Conservation (phyloP, 768 basidiomycete genomes). For the Lactifluus pinguis region DNA sequence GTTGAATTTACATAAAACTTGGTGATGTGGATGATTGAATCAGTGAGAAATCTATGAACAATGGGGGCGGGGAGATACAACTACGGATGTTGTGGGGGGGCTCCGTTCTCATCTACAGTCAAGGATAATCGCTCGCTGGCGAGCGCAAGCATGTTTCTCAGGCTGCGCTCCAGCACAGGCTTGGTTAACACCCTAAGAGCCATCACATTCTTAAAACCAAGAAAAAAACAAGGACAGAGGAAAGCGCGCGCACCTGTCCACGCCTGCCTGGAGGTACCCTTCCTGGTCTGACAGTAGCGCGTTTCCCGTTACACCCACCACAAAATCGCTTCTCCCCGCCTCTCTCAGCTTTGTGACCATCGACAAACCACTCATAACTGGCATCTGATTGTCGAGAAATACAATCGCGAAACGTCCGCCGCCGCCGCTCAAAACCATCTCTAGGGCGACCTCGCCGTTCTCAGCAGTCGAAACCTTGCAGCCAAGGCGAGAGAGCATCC, state of each 20-base stretch:
- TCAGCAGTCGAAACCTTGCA: conserved; percentile 74
- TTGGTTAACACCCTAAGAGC: conserved; percentile 60
- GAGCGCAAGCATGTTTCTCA: conserved; percentile 34
- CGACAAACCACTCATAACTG: conserved; percentile 65
- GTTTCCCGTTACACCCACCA: conserved; percentile 68
- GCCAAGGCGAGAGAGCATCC: conserved; percentile 69
- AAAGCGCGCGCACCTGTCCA: conserved; percentile 49
- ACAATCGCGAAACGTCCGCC: conserved; percentile 33
- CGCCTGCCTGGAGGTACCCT: conserved; percentile 69
- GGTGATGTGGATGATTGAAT: not conserved
- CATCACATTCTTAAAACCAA: not conserved
- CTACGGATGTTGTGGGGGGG: conserved; percentile 12
- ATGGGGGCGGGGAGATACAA: not conserved
- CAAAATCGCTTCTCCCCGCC: conserved; percentile 60
- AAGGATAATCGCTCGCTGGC: conserved; percentile 31
- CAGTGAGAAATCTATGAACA: not conserved
- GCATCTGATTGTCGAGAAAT: conserved; percentile 76
- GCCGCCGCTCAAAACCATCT: conserved; percentile 48
- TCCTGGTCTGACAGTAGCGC: conserved; percentile 41
- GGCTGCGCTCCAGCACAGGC: conserved; percentile 56
- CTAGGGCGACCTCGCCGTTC: conserved; percentile 71
- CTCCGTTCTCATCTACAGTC: conserved; percentile 17
- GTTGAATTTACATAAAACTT: not conserved
- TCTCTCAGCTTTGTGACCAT: conserved; percentile 56
- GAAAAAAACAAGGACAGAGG: conserved; percentile 1